Base-by-base conservation (phyloP, 768 basidiomycete species). In the Hygrophoropsis aurantiaca region DNA sequence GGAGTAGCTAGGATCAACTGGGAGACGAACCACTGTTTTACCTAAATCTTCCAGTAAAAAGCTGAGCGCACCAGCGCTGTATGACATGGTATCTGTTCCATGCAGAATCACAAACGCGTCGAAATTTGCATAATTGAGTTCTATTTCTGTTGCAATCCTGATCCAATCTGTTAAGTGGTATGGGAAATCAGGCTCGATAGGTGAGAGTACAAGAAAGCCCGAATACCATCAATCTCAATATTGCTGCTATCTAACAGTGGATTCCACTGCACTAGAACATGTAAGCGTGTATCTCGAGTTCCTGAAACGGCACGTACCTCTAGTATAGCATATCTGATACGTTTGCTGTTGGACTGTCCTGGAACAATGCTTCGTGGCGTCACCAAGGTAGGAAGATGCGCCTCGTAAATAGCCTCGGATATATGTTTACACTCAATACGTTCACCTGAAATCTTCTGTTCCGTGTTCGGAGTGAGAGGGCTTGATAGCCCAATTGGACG, bases 21-120 rank as follows among this genome's bases (percentile, higher is more conserved):
- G 11, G 26, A 44, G 13, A 54, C 73, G 30, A 74, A 90, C 89
- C 57, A 94, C 87, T 1, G 90, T 93, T 70, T 92, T 94, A 40
- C 92, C 91, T 3, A 97, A 77, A 54, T 97, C 92, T 68, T 97
- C 93, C 6, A 97, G 75, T 45, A 97, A 68, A 64, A 97, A 97
- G 60, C 87, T 89, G 30, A 95, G 74, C 3, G 93, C 91, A 40
- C 90, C 92, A 7, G 92, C 82, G 7, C 87, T 86, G 65, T 92
- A 94, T 15, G 84, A 82, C 89, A 94, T 93, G 1, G 90, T 93
- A 59, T 95, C 94, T 9, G 90, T 92, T 26, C 93, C 93, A 59
- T 95, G 93, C 16, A 95, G 69, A 24, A 97, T 72, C 16, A 97
- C 83, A 59, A 97, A 97, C 0, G 90, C 91, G 57, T 97, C 94